Evolutionary conservation across 495 filamentous ascomycete species (phyloP).

Genomic region (Penicillium roqueforti): DNA sequence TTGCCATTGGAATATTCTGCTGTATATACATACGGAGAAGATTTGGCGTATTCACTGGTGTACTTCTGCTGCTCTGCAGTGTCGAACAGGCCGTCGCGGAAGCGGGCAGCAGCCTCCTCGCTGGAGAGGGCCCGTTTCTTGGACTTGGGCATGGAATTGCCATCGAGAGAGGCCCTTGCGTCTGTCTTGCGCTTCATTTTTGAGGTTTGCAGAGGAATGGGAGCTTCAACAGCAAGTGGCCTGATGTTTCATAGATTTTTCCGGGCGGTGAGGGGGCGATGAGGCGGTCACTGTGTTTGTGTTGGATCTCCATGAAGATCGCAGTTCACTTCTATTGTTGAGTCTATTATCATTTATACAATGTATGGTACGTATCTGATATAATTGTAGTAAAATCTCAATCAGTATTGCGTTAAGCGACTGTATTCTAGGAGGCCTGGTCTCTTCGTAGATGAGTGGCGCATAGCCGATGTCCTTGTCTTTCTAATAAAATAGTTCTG

Average conservation of each 20-base stretch:
- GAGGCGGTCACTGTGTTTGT: conserved; percentile 11
- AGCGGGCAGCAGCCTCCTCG: conserved; percentile 48
- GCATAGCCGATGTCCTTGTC: not conserved
- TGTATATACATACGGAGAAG: conserved; percentile 54
- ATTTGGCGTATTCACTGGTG: conserved; percentile 63
- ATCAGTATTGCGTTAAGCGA: not conserved
- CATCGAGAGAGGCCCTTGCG: conserved; percentile 25
- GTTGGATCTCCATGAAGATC: not conserved
- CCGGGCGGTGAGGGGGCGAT: conserved; percentile 16
- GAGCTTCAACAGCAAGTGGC: conserved; percentile 4
- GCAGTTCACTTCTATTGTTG: not conserved
- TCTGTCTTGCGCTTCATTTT: conserved; percentile 57
- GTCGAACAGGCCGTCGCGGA: conserved; percentile 76
- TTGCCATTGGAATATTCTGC: conserved; percentile 1
- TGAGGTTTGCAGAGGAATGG: conserved; percentile 9
- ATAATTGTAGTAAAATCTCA: not conserved
- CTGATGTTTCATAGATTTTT: conserved; percentile 19
- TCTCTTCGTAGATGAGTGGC: not conserved
- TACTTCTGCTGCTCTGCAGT: conserved; percentile 61
- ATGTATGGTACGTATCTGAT: not conserved
- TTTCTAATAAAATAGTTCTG: not conserved
- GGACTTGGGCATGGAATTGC: conserved; percentile 39
- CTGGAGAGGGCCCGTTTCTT: conserved; percentile 53
- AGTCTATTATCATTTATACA: no score
- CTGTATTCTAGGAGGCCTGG: not conserved